These are phyloP conservation scores for Holtermanniella nyarrowii DNA, from an alignment of 768 basidiomycete genomes.

Conservation along the genomic window DNA sequence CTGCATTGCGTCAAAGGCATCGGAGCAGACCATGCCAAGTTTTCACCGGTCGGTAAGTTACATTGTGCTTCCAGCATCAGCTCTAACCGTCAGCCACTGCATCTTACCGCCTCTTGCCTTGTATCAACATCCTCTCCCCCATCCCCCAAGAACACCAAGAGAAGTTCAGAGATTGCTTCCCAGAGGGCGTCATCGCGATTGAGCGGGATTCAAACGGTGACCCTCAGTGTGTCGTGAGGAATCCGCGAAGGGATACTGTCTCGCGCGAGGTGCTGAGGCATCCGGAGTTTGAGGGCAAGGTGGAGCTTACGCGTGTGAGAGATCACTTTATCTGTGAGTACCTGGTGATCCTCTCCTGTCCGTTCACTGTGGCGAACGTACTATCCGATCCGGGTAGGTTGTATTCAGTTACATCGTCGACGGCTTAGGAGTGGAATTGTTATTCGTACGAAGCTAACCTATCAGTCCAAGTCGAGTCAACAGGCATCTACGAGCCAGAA, in stretches of 20 bases:
- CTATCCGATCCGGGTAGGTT: too few relatives aligned
- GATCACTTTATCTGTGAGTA: conserved; percentile 86
- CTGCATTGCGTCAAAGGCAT: conserved; percentile 85
- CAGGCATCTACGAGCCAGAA: conserved; percentile 77
- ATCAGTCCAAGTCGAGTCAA: conserved; percentile 78
- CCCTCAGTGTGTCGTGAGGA: conserved; percentile 51
- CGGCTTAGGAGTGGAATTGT: too few relatives aligned
- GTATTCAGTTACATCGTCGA: too few relatives aligned
- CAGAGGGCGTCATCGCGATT: conserved; percentile 48
- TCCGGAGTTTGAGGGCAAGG: conserved; percentile 74
- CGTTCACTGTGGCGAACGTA: too few relatives aligned
- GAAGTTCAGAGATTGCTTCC: conserved; percentile 81
- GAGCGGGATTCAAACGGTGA: conserved; percentile 40
- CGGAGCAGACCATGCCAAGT: conserved; percentile 93
- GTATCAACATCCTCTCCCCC: conserved; percentile 60
- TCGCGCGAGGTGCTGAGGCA: conserved; percentile 85
- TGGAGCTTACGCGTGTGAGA: conserved; percentile 71
- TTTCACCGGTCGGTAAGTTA: conserved; percentile 72
- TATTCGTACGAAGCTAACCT: not conserved
- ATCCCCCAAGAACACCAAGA: conserved; percentile 66
- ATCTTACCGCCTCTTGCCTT: conserved; percentile 82
- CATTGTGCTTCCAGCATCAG: not conserved
- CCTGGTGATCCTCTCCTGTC: too few relatives aligned
- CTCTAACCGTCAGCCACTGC: conserved; percentile 60
- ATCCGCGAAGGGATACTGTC: conserved; percentile 68